phyloP scores from a whole-genome alignment of 192 early-diverging fungal species.

The Umbelopsis sp. region DNA sequence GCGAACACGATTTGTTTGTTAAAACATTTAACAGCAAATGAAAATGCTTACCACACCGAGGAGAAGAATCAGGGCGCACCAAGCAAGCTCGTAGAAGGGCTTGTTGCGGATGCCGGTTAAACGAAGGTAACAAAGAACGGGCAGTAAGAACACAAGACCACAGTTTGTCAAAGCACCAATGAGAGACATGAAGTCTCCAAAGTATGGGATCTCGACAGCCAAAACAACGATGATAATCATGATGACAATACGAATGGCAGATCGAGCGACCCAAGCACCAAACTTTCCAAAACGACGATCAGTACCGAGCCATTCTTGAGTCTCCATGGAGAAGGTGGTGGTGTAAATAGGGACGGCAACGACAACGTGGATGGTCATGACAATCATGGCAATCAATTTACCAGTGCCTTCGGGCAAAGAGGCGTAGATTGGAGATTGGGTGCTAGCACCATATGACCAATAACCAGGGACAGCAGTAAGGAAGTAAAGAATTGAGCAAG shows the following conservation, averaged over 20 bases:
- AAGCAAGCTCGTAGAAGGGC: constrained; percentile 47
- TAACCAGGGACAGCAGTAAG: constrained; percentile 75
- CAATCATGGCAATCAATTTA: constrained; percentile 62
- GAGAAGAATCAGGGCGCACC: constrained; percentile 57
- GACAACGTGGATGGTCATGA: constrained; percentile 83
- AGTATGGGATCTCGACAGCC: constrained; percentile 76
- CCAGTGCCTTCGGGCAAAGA: constrained; percentile 69
- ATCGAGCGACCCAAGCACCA: constrained; percentile 58
- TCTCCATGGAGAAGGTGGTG: constrained; percentile 74
- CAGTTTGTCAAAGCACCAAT: constrained; percentile 78
- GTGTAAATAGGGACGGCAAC: constrained; percentile 78
- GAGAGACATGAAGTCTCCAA: constrained; percentile 78
- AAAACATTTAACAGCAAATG: constrained; percentile 3
- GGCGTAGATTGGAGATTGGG: constrained; percentile 70
- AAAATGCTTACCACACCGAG: constrained; percentile 65
- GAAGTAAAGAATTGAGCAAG: constrained; percentile 73
- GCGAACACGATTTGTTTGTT: too few species aligned
- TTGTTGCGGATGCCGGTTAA: constrained; percentile 59
- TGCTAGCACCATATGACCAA: constrained; percentile 65
- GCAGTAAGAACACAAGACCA: constrained; percentile 84
- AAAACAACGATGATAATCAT: constrained; percentile 58
- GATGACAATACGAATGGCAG: constrained; percentile 57
- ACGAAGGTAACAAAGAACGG: constrained; percentile 78
- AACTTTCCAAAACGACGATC: constrained; percentile 52
- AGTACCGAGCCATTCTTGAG: constrained; percentile 67